Percentiles rank a stretch among this genome's conserved stretches.
Conservation (phyloP, 176 grass and related monocot genomes). For the Avena sativa region DNA sequence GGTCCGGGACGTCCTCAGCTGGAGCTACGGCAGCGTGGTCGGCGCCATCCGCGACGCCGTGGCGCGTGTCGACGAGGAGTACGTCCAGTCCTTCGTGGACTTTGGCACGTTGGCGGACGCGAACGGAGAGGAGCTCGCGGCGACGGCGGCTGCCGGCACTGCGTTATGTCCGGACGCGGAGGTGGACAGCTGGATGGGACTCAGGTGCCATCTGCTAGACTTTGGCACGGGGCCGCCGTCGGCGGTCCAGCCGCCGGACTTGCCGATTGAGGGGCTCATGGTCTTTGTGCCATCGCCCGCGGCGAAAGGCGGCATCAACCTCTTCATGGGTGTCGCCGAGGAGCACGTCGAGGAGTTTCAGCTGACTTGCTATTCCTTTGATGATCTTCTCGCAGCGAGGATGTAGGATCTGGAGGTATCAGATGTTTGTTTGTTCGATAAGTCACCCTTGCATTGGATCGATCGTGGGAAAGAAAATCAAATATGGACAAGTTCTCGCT, state of each 20-base stretch:
- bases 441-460: too few species aligned
- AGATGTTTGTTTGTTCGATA: too few species aligned
- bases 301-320: slow-evolving; percentile 1
- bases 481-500: too few species aligned
- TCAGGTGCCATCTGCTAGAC: slow-evolving; percentile 41
- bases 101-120: slow-evolving; percentile 14
- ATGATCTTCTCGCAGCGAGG: neutral
- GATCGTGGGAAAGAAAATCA: too few species aligned
- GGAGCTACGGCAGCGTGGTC: neutral
- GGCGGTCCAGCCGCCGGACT: slow-evolving; percentile 7
- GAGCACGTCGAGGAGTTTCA: slow-evolving; percentile 4
- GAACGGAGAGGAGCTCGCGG: slow-evolving; percentile 5
- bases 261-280: slow-evolving; percentile 31
- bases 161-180: slow-evolving; percentile 31
- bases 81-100: slow-evolving; percentile 45
- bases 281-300: slow-evolving; percentile 20
- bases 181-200: slow-evolving; percentile 53
- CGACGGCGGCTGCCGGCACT: slow-evolving; percentile 33
- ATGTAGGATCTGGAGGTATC: too few species aligned
- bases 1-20: neutral
- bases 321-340: slow-evolving; percentile 33
- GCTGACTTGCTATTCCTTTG: slow-evolving; percentile 30
- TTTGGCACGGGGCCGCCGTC: slow-evolving; percentile 33
- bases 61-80: neutral
- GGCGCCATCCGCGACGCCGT: slow-evolving; percentile 30